These are phyloP conservation scores for Eimeria sp. DNA, from an alignment of 169 alveolate species.

Conservation along the genomic window DNA sequence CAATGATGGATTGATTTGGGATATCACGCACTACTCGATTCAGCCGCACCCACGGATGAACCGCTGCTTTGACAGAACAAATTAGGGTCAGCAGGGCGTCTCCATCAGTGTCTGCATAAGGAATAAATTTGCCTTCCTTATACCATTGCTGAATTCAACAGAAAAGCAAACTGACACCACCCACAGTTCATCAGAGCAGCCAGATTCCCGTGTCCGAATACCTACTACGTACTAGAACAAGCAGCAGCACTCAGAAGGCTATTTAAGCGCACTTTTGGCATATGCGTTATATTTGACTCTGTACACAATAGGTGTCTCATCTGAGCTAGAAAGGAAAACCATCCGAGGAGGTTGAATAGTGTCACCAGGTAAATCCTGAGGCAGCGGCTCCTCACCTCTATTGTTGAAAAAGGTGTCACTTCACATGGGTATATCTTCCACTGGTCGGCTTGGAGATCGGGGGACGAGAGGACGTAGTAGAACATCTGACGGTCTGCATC, in stretches of 20 bases:
- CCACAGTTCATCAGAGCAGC: not conserved
- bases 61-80: conserved; percentile 91
- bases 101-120: conserved; percentile 94
- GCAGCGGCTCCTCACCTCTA: conserved; percentile 86
- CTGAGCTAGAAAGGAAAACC: not conserved
- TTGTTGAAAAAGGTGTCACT: conserved; percentile 95
- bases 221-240: not conserved
- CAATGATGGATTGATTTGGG: conserved; percentile 96
- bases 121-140: conserved; percentile 91
- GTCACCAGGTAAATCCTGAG: not conserved
- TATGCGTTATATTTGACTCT: not conserved
- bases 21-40: conserved; percentile 97
- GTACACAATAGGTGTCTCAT: not conserved
- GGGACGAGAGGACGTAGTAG: conserved; percentile 89
- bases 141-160: conserved; percentile 72
- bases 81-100: conserved; percentile 81
- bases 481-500: conserved; percentile 95
- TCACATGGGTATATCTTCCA: conserved; percentile 98
- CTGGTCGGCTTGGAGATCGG: conserved; percentile 96
- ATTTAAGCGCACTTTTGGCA: too few relatives aligned
- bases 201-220: not conserved
- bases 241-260: not conserved
- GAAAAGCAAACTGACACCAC: not conserved
- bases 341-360: not conserved
- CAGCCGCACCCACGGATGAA: conserved; percentile 97